Evolutionary conservation across 78 protist species (phyloP), one percentile per base, ranked within the genome.

Genomic region (Cavenderia fasciculata): DNA sequence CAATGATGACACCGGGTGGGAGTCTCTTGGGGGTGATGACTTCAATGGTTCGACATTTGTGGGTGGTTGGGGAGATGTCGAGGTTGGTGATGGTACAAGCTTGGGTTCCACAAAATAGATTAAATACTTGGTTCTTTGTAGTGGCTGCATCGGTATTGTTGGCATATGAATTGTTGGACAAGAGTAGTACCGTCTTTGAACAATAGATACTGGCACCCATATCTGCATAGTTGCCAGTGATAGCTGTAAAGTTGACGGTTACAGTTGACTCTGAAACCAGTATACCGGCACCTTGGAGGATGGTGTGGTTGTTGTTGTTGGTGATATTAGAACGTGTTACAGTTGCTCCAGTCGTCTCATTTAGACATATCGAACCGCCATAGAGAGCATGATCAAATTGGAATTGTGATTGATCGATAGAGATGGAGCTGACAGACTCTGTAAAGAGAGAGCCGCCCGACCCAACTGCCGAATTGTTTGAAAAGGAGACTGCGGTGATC

Each of bases 1-100:
- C 72, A 8, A 63, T 36, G 72, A 63, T 63, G 14, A 63, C 72
- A 63, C 72, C 72, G 2, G 38, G 6, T 36, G 72, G 72, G 18
- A 63, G 8, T 21, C 21, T 27, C 47, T 31, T 34, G 7, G 72
- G 72, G 18, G 72, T 63, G 47, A 63, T 40, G 6, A 63, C 38
- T 34, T 29, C 51, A 2, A 63, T 2, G 2, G 72, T 47, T 21
- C 38, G 33, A 21, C 72, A 63, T 5, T n/a, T 14, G 43, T 61
- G 69, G 6, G 33, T 5, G n/a, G n/a, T n/a, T n/a, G n/a, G n/a
- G 2, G 43, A 40, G 6, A 34, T 19, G 10, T 34, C 47, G 43
- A 8, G 18, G 2, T n/a, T 31, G 4, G 33, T 43, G 43, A 63
- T 7, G 4, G 47, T 33, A 38, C 72, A 63, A 38, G 33, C 36